phyloP scores from a whole-genome alignment of 1,284 basidiomycete genomes.

The Omphalotus olearius region DNA sequence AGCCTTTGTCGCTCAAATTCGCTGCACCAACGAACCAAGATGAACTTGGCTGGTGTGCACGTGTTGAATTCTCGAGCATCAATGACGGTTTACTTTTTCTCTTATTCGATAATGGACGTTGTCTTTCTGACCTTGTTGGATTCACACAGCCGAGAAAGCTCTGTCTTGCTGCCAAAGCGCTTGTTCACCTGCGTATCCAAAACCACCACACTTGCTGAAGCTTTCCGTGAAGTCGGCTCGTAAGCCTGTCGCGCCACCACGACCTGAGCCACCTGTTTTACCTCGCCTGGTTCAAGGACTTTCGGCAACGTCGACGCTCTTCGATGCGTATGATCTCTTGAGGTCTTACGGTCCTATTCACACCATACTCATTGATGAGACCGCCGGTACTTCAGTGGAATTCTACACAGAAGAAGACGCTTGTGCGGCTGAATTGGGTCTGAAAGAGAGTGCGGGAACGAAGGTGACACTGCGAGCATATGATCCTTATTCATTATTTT shows the following conservation, averaged over 20 bases:
- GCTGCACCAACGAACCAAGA: too few species aligned
- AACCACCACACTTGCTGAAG: neutral
- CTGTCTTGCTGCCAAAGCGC: neutral
- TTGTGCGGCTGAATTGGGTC: constrained; percentile 11
- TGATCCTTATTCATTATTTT: constrained; percentile 17
- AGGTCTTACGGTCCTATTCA: constrained; percentile 19
- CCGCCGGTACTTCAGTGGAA: constrained; percentile 18
- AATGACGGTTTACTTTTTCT: neutral
- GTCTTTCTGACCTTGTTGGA: neutral
- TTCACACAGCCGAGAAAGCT: constrained; percentile 1
- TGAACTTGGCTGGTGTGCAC: neutral
- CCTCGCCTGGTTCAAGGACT: neutral
- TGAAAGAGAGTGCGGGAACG: constrained; percentile 1
- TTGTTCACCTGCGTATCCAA: neutral
- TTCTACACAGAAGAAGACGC: constrained; percentile 22
- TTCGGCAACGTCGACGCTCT: neutral
- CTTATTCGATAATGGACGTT: neutral
- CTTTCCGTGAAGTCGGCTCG: neutral
- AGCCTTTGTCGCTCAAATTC: too few species aligned
- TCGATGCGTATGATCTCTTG: constrained; percentile 17
- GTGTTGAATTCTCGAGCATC: neutral
- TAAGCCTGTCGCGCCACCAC: neutral
- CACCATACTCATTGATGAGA: constrained; percentile 15
- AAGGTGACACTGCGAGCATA: constrained; percentile 14
- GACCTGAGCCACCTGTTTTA: neutral